A percentile compares a stretch with the other conserved stretches of the same genome.
These are phyloP conservation scores for Tetrahymena borealis DNA, from an alignment of 73 alveolate genomes.

Conservation along the genomic window DNA sequence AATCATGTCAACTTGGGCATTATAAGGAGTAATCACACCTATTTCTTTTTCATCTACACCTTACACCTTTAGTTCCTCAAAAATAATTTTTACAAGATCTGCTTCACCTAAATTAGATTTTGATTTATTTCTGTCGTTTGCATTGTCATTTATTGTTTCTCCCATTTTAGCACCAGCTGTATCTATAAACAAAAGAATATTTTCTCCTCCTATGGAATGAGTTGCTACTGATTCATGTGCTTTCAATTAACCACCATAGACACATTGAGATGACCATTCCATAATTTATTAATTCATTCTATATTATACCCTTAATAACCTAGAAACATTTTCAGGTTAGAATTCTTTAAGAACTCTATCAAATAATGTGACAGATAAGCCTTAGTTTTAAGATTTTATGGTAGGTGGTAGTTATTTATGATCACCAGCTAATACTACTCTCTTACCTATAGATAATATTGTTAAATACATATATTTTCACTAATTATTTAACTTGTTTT, in stretches of 20 bases:
- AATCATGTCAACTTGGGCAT: slow-evolving; percentile 85
- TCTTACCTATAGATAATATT: slow-evolving; percentile 21
- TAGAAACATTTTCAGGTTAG: slow-evolving; percentile 28
- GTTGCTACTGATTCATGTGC: slow-evolving; percentile 86
- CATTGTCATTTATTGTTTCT: slow-evolving; percentile 74
- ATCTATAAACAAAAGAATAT: slow-evolving; percentile 69
- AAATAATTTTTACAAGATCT: slow-evolving; percentile 74
- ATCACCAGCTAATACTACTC: slow-evolving; percentile 98
- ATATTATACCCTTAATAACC: slow-evolving; percentile 79
- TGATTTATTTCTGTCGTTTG: slow-evolving; percentile 54
- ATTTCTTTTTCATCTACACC: slow-evolving; percentile 68
- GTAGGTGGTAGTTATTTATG: slow-evolving; percentile 97
- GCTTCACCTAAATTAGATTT: slow-evolving; percentile 90
- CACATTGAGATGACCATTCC: slow-evolving; percentile 88
- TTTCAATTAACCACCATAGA: slow-evolving; percentile 77
- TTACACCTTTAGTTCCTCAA: slow-evolving; percentile 61
- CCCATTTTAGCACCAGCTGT: slow-evolving; percentile 82
- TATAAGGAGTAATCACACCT: slow-evolving; percentile 96
- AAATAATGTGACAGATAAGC: slow-evolving; percentile 82
- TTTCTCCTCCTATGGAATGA: slow-evolving; percentile 63
- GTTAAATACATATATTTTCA: background rate
- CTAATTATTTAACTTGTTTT: too few species aligned
- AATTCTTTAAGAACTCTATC: slow-evolving; percentile 65
- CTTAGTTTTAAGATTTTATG: slow-evolving; percentile 81
- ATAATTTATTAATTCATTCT: slow-evolving; percentile 92